Evolutionary conservation across 768 basidiomycete species (phyloP), one percentile per base, ranked within the genome.

Genomic region (Hericium alpestre): DNA sequence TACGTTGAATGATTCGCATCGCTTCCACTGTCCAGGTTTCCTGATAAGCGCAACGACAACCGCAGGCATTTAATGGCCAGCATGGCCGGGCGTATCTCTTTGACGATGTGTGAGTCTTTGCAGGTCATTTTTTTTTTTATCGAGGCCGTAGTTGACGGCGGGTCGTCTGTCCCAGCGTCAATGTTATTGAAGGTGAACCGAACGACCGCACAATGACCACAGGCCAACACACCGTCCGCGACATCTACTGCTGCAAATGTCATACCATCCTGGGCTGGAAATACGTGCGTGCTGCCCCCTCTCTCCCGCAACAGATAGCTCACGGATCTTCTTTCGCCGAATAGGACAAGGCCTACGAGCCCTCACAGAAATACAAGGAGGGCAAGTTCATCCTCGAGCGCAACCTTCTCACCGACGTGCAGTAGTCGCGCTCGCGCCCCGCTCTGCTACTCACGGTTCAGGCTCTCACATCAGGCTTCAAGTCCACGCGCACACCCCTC

Each of bases 301-400:
- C 16, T 47, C 40, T 50, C 40, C 54, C 18, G 41, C 39, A 38
- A 48, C 48, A 41, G 15, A 16, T 22, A 50, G 50, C 53, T 64
- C 43, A 59, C 57, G 18, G 50, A 18, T 12, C 18, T 59, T 25
- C 25, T 25, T 23, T 25, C 25, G 25, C 61, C 58, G 52, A 47
- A 49, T 65, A 96, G 95, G 95, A 96, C 70, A 83, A 83, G 56
- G 95, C 95, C 15, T 96, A 84, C 67, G 94, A 97, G 67, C 67
- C 77, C 11, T 79, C 84, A 8, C 94, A 99, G 79, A 91, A 87
- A 71, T 99, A 98, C 79, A 99, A 99, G 69, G 95, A 99, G 75
- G 93, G 93, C 68, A 93, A 93, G 76, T 96, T 83, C 71, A 98
- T 99, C 69, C 88, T 99, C 61, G 95, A 99, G 73, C 86, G 91